A percentile compares a stretch with the other conserved stretches of the same genome.
These are phyloP conservation scores for Globisporangium polare DNA, from an alignment of 352 stramenopile species.

Conservation along the genomic window DNA sequence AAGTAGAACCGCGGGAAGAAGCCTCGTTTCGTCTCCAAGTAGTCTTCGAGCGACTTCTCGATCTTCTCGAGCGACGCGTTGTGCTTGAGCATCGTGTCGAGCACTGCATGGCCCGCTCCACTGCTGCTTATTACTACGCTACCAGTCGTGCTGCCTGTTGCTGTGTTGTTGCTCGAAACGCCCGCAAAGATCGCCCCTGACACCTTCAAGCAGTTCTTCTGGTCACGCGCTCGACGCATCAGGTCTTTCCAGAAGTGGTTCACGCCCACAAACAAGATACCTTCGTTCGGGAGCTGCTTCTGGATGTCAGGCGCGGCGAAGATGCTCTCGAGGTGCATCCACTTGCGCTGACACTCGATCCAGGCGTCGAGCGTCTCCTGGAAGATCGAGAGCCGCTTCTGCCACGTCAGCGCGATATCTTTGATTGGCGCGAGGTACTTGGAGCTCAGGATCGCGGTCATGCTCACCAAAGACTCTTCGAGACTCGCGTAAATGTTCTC, in stretches of 20 bases:
- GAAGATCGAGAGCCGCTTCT: constrained; percentile 62
- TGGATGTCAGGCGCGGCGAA: constrained; percentile 82
- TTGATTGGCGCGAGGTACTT: constrained; percentile 85
- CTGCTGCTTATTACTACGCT: background rate
- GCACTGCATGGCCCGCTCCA: constrained; percentile 34
- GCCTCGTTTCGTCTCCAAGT: constrained; percentile 79
- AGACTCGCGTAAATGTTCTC: constrained; percentile 76
- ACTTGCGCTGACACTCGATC: constrained; percentile 78
- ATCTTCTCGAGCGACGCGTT: constrained; percentile 68
- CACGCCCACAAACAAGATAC: constrained; percentile 45
- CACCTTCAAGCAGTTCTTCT: constrained; percentile 64
- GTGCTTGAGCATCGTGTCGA: constrained; percentile 66
- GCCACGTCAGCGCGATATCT: constrained; percentile 60
- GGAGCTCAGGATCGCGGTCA: constrained; percentile 88
- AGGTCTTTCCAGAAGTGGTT: constrained; percentile 83
- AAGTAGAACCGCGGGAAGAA: constrained; percentile 88
- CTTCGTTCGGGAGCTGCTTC: constrained; percentile 75
- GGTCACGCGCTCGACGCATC: constrained; percentile 60
- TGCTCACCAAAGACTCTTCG: constrained; percentile 89
- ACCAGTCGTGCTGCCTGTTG: constrained; percentile 3
- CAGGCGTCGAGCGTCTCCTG: constrained; percentile 82
- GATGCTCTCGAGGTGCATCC: constrained; percentile 81
- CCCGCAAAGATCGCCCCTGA: constrained; percentile 42
- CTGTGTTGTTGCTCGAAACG: background rate
- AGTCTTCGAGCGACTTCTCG: constrained; percentile 81